A percentile compares a stretch with the other conserved stretches of the same genome.
phyloP scores from a whole-genome alignment of 768 basidiomycete genomes.

The Amanita phalloides region DNA sequence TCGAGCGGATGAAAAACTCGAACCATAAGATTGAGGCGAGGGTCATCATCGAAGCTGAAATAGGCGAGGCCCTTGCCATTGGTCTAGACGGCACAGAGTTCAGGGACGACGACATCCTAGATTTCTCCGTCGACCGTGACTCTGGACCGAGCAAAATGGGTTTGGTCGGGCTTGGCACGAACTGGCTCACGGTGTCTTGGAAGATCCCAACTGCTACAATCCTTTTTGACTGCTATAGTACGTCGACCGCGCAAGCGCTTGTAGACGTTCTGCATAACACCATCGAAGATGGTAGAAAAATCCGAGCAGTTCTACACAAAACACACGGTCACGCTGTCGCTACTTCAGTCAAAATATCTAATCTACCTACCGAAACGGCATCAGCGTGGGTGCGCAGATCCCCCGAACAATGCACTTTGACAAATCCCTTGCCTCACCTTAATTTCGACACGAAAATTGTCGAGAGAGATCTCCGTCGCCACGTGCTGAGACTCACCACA shows the following conservation, averaged over 20 bases:
- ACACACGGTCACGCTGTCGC: not conserved
- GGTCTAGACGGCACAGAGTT: conserved; percentile 40
- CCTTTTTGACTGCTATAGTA: conserved; percentile 21
- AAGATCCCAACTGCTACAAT: conserved; percentile 31
- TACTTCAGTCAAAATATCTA: not conserved
- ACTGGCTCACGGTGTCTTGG: conserved; percentile 43
- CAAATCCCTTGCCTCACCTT: too few species aligned
- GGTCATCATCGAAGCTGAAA: conserved; percentile 29
- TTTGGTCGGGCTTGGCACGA: conserved; percentile 17
- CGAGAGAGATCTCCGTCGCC: not conserved
- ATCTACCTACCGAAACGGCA: not conserved
- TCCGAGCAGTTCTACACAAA: conserved; percentile 34
- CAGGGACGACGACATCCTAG: conserved; percentile 23
- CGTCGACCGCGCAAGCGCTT: conserved; percentile 22
- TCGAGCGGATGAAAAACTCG: conserved; percentile 19
- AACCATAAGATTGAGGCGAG: conserved; percentile 24
- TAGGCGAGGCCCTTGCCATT: conserved; percentile 29
- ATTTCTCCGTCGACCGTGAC: conserved; percentile 30
- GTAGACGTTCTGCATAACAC: conserved; percentile 24
- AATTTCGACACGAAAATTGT: not conserved
- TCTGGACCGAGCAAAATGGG: conserved; percentile 32
- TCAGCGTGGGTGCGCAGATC: too few species aligned
- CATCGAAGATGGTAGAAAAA: conserved; percentile 25
- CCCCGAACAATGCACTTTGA: too few species aligned
- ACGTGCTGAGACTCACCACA: not conserved